These are phyloP conservation scores for Alternaria infectoria DNA, from an alignment of 2,329 filamentous ascomycete species.

Conservation along the genomic window DNA sequence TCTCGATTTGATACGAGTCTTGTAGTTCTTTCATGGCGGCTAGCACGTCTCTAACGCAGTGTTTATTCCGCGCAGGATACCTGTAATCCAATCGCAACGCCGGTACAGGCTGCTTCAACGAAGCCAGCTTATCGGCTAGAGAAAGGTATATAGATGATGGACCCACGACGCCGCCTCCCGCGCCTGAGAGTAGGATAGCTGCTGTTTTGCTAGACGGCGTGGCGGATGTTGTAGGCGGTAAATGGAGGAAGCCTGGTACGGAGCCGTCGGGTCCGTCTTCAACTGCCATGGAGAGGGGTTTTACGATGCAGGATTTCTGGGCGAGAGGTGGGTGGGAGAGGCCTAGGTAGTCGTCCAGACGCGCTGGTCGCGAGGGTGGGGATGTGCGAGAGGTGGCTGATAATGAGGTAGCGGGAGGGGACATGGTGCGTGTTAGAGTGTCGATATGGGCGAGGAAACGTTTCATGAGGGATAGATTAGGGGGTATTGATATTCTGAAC, in stretches of 20 bases:
- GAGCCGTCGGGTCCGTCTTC: not conserved
- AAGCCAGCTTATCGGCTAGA: not conserved
- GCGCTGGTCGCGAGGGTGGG: not conserved
- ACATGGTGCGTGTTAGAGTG: not conserved
- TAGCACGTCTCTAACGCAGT: conserved; percentile 1
- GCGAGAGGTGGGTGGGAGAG: not conserved
- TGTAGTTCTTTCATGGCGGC: conserved; percentile 2
- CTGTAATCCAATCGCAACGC: conserved; percentile 1
- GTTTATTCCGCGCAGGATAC: not conserved
- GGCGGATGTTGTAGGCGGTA: not conserved
- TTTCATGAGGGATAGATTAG: not conserved
- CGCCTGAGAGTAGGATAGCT: not conserved
- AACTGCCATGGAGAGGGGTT: not conserved
- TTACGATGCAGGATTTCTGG: not conserved
- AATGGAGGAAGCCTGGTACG: not conserved
- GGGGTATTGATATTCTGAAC: not conserved
- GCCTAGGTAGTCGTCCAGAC: not conserved
- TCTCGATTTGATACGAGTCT: not conserved
- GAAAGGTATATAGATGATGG: conserved; percentile 2
- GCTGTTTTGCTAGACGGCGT: not conserved
- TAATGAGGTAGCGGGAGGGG: not conserved
- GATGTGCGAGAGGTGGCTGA: not conserved
- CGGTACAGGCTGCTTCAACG: not conserved
- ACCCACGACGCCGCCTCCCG: not conserved
- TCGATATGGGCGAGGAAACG: not conserved